These are phyloP conservation scores for Nakaseomyces kungkrabaensis DNA, from an alignment of 1,139 yeast genomes.

Conservation along the genomic window DNA sequence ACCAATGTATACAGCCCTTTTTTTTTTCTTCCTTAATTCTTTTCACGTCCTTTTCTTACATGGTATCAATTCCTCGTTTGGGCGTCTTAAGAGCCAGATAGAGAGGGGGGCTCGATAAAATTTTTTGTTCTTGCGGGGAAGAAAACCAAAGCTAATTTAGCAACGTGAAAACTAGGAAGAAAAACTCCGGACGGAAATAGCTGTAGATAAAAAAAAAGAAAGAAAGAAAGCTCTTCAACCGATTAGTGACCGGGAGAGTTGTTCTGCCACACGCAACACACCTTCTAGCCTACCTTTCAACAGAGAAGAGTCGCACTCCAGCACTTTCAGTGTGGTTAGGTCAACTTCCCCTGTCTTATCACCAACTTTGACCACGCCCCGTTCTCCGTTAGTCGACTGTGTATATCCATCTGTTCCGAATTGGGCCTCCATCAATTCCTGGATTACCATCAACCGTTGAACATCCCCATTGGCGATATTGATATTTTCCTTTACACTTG, in stretches of 20 bases:
- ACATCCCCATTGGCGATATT: neutral
- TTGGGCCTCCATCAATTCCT: neutral
- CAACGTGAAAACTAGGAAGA: neutral
- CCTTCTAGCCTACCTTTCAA: constrained; percentile 1
- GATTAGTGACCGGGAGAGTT: neutral
- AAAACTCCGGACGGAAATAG: too few species aligned
- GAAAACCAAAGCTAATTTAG: too few species aligned
- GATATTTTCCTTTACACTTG: neutral
- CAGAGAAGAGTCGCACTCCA: constrained; percentile 2
- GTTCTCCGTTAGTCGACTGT: neutral
- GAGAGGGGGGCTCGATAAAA: too few species aligned
- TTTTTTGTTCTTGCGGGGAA: too few species aligned
- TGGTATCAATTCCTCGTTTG: too few species aligned
- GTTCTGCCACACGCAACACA: constrained; percentile 1
- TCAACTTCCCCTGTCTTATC: constrained; percentile 1
- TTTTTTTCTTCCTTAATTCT: too few species aligned
- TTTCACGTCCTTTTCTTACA: too few species aligned
- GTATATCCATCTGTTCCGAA: neutral
- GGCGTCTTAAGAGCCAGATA: too few species aligned
- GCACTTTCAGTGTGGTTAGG: neutral
- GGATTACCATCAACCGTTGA: neutral
- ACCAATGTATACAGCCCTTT: too few species aligned
- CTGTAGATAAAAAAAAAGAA: too few species aligned
- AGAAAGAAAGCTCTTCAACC: neutral
- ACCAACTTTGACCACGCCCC: neutral